Conservation (phyloP, 1,284 basidiomycete genomes). For the Veloporphyrellus conicus region DNA sequence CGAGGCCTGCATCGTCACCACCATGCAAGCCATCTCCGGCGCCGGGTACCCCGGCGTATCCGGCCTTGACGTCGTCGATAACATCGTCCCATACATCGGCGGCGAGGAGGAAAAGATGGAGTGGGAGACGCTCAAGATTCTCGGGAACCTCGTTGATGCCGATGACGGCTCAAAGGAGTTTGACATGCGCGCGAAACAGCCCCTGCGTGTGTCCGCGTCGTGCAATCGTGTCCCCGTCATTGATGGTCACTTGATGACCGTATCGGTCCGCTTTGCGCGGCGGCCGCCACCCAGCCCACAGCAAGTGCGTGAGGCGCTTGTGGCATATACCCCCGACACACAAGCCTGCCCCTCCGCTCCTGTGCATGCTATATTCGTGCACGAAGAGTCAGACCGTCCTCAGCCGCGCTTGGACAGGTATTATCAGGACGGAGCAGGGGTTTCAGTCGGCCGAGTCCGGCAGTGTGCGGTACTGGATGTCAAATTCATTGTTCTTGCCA, state of each 20-base stretch:
- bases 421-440: conserved; percentile 88
- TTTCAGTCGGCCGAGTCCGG: conserved; percentile 87
- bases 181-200: conserved; percentile 79
- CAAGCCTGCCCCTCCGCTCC: conserved; percentile 88
- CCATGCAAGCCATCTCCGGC: conserved; percentile 97
- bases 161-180: conserved; percentile 61
- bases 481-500: conserved; percentile 92
- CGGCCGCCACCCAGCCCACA: conserved; percentile 83
- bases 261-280: conserved; percentile 80
- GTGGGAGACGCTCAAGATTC: conserved; percentile 97
- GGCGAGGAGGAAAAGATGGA: conserved; percentile 99
- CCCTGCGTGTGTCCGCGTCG: conserved; percentile 83
- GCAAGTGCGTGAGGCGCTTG: conserved; percentile 81
- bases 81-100: conserved; percentile 91
- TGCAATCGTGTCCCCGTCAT: conserved; percentile 93
- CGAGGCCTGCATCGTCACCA: conserved; percentile 87
- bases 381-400: conserved; percentile 90
- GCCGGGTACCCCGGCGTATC: conserved; percentile 95
- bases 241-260: conserved; percentile 87
- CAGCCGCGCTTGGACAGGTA: conserved; percentile 92
- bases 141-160: conserved; percentile 70
- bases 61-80: conserved; percentile 91
- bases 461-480: conserved; percentile 90
- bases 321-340: conserved; percentile 73
- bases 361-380: conserved; percentile 81